Evolutionary conservation across 805 yeast species (phyloP).

Genomic region (Debaryomyces prosopidis): DNA sequence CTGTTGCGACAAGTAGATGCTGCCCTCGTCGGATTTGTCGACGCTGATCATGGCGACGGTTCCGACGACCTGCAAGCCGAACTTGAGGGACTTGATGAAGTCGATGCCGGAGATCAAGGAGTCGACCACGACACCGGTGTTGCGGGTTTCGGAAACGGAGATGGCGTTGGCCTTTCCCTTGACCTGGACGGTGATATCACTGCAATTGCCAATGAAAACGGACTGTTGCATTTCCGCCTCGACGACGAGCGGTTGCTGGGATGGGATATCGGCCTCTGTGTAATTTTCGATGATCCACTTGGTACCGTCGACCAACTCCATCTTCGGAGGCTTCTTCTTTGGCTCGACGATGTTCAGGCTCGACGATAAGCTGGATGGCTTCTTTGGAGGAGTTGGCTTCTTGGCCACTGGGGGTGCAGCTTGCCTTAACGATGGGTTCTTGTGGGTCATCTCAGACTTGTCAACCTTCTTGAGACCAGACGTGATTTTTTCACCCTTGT

Average conservation of each 20-base stretch:
- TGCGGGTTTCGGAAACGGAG: constrained; percentile 69
- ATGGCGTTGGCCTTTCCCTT: constrained; percentile 92
- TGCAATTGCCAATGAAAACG: constrained; percentile 82
- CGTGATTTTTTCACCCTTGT: constrained; percentile 82
- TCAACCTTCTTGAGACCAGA: constrained; percentile 89
- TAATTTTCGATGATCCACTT: constrained; percentile 84
- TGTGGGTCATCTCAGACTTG: constrained; percentile 90
- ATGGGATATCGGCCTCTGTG: constrained; percentile 46
- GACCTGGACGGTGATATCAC: constrained; percentile 71
- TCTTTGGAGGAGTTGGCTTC: constrained; percentile 80
- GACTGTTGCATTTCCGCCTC: constrained; percentile 87
- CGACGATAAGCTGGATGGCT: constrained; percentile 62
- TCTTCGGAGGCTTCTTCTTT: constrained; percentile 41
- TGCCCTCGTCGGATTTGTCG: constrained; percentile 88
- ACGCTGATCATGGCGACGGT: constrained; percentile 77
- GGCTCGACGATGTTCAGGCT: constrained; percentile 42
- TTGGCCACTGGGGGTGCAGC: constrained; percentile 41
- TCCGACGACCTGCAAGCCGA: constrained; percentile 86
- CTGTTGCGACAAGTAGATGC: constrained; percentile 70
- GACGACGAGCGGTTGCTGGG: constrained; percentile 60
- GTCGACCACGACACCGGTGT: constrained; percentile 79
- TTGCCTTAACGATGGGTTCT: constrained; percentile 79
- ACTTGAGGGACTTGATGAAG: constrained; percentile 73
- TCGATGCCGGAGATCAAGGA: constrained; percentile 86
- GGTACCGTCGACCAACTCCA: constrained; percentile 79